Conservation (phyloP, 106 monocot genomes). For the Phalaenopsis equestris region DNA sequence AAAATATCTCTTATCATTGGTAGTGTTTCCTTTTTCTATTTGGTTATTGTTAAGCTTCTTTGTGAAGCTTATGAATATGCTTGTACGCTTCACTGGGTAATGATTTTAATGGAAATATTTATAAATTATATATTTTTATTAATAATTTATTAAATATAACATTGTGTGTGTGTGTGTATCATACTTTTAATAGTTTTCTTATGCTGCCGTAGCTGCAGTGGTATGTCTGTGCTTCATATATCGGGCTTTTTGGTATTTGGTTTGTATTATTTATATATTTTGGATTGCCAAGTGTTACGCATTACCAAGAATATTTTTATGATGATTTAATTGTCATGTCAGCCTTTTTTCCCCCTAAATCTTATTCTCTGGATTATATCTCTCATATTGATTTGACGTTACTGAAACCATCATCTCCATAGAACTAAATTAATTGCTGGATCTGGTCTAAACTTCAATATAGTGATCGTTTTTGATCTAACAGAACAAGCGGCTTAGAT, state of each 20-base stretch:
- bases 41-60: too few relatives aligned
- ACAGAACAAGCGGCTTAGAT: background rate
- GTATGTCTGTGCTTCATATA: too few relatives aligned
- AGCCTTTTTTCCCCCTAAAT: background rate
- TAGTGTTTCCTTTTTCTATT: too few relatives aligned
- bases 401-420: background rate
- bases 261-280: background rate
- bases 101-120: too few relatives aligned
- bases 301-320: conserved; percentile 1
- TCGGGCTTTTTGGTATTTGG: background rate
- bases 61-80: too few relatives aligned
- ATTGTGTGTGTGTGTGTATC: too few relatives aligned
- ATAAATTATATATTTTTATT: too few relatives aligned
- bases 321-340: background rate
- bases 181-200: too few relatives aligned
- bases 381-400: background rate
- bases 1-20: too few relatives aligned
- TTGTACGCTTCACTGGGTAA: too few relatives aligned
- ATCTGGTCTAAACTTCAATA: background rate
- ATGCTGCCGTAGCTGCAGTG: too few relatives aligned
- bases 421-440: background rate
- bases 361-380: background rate
- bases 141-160: too few relatives aligned
- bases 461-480: background rate
- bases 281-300: background rate